Conservation (phyloP, 1,139 yeast species). For the Taiozyma onychis region DNA sequence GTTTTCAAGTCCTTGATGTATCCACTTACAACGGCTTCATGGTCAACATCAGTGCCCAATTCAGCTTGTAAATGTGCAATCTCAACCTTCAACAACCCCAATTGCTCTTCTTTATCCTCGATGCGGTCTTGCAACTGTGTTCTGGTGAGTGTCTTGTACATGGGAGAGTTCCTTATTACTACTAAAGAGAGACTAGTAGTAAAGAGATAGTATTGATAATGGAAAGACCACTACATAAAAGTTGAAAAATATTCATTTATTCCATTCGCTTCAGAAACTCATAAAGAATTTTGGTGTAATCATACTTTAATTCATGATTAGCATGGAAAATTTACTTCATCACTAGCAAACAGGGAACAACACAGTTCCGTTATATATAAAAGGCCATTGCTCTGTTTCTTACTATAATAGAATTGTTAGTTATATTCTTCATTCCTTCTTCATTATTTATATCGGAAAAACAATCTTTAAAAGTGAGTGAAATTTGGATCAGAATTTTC, state of each 20-base stretch:
- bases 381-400: not conserved
- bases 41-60: not conserved
- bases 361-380: not conserved
- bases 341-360: slow-evolving; percentile 17
- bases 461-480: too few relatives aligned
- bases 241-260: not conserved
- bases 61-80: slow-evolving; percentile 2
- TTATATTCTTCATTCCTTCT: not conserved
- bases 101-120: slow-evolving; percentile 6
- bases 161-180: not conserved
- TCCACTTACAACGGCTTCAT: slow-evolving; percentile 28
- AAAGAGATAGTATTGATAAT: not conserved
- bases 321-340: slow-evolving; percentile 31
- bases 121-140: not conserved
- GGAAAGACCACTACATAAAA: not conserved
- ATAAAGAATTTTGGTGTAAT: slow-evolving; percentile 13
- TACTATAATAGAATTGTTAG: not conserved
- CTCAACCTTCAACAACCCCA: slow-evolving; percentile 2
- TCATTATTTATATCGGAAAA: too few relatives aligned
- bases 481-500: slow-evolving; percentile 39
- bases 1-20: slow-evolving; percentile 38
- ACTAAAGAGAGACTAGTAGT: not conserved
- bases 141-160: not conserved
- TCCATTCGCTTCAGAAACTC: slow-evolving; percentile 16
- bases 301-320: slow-evolving; percentile 30